phyloP scores from a whole-genome alignment of 2,329 filamentous ascomycete genomes.

The Sporothrix dimorphospora region DNA sequence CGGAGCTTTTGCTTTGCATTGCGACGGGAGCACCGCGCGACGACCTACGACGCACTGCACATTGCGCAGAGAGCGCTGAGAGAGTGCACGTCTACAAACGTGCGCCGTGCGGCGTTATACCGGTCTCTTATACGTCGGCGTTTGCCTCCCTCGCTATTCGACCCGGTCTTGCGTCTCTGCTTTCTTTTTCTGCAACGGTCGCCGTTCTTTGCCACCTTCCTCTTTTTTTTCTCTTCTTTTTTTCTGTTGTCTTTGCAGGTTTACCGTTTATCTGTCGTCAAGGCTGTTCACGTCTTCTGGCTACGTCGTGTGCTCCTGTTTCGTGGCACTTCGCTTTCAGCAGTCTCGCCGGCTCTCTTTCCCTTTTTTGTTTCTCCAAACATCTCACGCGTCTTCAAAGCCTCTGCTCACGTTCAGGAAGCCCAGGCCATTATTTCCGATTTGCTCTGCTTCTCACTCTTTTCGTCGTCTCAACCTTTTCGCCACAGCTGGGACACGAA shows the following conservation, averaged over 20 bases:
- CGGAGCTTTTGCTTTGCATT: neutral
- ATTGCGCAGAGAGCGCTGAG: neutral
- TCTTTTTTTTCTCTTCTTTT: neutral
- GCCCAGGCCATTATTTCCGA: neutral
- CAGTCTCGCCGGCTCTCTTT: neutral
- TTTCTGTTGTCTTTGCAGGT: neutral
- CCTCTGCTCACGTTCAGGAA: neutral
- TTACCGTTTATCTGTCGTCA: neutral
- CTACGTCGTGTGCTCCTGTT: neutral
- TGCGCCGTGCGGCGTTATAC: neutral
- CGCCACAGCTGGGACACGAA: slow-evolving; percentile 11
- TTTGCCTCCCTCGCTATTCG: neutral
- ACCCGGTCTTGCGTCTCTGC: neutral
- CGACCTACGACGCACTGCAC: neutral
- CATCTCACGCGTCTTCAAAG: neutral
- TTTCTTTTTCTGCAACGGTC: slow-evolving; percentile 3
- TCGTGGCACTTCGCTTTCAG: neutral
- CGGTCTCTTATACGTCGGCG: neutral
- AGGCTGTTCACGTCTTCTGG: neutral
- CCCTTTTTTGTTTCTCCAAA: neutral
- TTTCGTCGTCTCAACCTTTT: neutral
- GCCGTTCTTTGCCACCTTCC: neutral
- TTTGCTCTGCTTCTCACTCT: neutral
- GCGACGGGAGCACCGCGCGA: slow-evolving; percentile 8
- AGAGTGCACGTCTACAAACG: neutral